These are phyloP conservation scores for Lentinus tigrinus DNA, from an alignment of 768 basidiomycete genomes.

Conservation along the genomic window DNA sequence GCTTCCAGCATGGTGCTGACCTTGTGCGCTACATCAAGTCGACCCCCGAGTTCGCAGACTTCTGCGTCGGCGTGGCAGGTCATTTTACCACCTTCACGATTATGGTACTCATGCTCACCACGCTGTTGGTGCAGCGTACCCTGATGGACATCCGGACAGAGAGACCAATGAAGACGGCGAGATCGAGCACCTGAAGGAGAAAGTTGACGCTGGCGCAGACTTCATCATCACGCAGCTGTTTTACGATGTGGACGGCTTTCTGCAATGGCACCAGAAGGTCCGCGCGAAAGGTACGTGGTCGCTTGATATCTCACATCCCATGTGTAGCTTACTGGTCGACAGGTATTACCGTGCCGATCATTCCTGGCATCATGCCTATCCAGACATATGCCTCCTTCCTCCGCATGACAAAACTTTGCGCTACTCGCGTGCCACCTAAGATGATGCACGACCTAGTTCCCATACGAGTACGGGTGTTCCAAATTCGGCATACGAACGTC, in stretches of 20 bases:
- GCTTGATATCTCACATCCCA: neutral
- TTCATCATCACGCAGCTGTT: slow-evolving; percentile 97
- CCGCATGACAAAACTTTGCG: slow-evolving; percentile 87
- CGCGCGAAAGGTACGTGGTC: slow-evolving; percentile 61
- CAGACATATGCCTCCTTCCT: slow-evolving; percentile 95
- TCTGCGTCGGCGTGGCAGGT: slow-evolving; percentile 97
- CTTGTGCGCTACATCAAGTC: slow-evolving; percentile 89
- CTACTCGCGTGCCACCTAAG: slow-evolving; percentile 67
- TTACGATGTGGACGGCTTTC: slow-evolving; percentile 90
- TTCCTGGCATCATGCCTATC: slow-evolving; percentile 97
- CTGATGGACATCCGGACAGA: slow-evolving; percentile 80
- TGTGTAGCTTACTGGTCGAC: neutral
- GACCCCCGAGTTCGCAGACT: slow-evolving; percentile 73
- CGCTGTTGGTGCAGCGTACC: slow-evolving; percentile 62
- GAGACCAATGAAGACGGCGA: slow-evolving; percentile 56
- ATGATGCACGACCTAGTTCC: slow-evolving; percentile 67
- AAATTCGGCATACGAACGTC: slow-evolving; percentile 21
- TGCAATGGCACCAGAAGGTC: slow-evolving; percentile 74
- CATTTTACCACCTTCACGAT: slow-evolving; percentile 8
- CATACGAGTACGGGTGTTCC: slow-evolving; percentile 56
- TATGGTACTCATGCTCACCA: slow-evolving; percentile 3
- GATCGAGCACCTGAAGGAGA: slow-evolving; percentile 72
- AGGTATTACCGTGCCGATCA: slow-evolving; percentile 90
- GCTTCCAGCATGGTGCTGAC: slow-evolving; percentile 82
- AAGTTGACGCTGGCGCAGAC: slow-evolving; percentile 93